Conservation (phyloP, 106 monocot genomes). For the Narthecium ossifragum region DNA sequence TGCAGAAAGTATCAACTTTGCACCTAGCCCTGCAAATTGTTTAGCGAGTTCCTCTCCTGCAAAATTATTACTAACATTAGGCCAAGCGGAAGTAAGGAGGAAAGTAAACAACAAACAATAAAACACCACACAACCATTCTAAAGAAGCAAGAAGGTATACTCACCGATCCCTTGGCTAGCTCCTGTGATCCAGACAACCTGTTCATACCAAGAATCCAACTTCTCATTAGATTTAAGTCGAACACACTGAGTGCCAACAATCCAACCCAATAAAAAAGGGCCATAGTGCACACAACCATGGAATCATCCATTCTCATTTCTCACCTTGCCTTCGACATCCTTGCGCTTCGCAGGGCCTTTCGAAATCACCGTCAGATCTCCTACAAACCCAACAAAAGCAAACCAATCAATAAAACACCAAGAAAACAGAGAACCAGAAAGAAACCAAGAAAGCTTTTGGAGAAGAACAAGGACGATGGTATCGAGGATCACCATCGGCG, state of each 20-base stretch:
- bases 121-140: too few species aligned
- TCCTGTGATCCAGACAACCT: conserved; percentile 75
- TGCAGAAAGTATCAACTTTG: conserved; percentile 83
- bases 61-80: too few species aligned
- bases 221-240: neutral
- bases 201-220: neutral
- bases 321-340: conserved; percentile 20
- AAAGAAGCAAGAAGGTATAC: too few species aligned
- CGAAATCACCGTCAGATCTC: conserved; percentile 23
- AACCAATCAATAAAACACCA: too few species aligned
- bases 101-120: too few species aligned
- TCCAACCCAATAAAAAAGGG: too few species aligned
- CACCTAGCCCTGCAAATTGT: conserved; percentile 73
- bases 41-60: conserved; percentile 70
- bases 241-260: too few species aligned
- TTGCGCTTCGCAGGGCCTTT: conserved; percentile 17
- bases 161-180: conserved; percentile 92
- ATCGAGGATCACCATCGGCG: conserved; percentile 17
- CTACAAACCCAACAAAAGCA: conserved; percentile 2
- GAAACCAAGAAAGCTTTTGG: too few species aligned
- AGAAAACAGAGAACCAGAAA: too few species aligned
- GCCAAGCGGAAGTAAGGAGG: too few species aligned
- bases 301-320: neutral
- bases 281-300: too few species aligned
- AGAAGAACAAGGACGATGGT: too few species aligned